A percentile compares a stretch with the other conserved stretches of the same genome.
These are phyloP conservation scores for Colletotrichum tabaci DNA, from an alignment of 2,329 filamentous ascomycete genomes.

Conservation along the genomic window DNA sequence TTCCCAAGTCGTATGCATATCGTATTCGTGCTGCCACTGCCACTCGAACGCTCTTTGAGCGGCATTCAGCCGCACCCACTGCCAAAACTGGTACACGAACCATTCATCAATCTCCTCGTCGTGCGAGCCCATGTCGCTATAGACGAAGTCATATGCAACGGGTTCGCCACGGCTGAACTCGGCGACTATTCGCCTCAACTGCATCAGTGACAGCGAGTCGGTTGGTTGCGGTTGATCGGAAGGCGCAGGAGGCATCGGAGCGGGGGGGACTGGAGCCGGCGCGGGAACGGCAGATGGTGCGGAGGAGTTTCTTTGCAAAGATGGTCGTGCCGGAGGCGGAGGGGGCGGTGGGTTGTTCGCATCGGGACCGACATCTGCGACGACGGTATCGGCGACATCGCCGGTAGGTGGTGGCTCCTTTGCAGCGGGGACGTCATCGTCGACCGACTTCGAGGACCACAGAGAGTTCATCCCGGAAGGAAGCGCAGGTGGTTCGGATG, in stretches of 20 bases:
- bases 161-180: constrained; percentile 81
- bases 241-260: constrained; percentile 42
- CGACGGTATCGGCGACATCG: constrained; percentile 61
- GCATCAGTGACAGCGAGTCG: constrained; percentile 82
- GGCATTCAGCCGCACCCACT: constrained; percentile 83
- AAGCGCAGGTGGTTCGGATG: constrained; percentile 17
- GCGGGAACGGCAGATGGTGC: constrained; percentile 38
- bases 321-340: constrained; percentile 49
- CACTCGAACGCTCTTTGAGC: constrained; percentile 84
- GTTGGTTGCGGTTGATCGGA: constrained; percentile 60
- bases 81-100: constrained; percentile 93
- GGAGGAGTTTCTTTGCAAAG: constrained; percentile 49
- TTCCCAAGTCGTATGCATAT: constrained; percentile 72
- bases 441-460: constrained; percentile 57
- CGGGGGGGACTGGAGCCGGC: constrained; percentile 43
- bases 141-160: constrained; percentile 87
- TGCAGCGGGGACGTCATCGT: constrained; percentile 49
- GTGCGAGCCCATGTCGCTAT: constrained; percentile 80
- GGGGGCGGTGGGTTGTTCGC: constrained; percentile 56
- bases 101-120: constrained; percentile 96
- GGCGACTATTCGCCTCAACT: constrained; percentile 80
- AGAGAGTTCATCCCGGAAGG: constrained; percentile 60
- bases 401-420: constrained; percentile 45
- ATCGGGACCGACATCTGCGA: constrained; percentile 54
- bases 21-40: constrained; percentile 75